A percentile compares a stretch with the other conserved stretches of the same genome.
phyloP scores from a whole-genome alignment of 1,284 basidiomycete species.

The Cystobasidiaceae sp. region DNA sequence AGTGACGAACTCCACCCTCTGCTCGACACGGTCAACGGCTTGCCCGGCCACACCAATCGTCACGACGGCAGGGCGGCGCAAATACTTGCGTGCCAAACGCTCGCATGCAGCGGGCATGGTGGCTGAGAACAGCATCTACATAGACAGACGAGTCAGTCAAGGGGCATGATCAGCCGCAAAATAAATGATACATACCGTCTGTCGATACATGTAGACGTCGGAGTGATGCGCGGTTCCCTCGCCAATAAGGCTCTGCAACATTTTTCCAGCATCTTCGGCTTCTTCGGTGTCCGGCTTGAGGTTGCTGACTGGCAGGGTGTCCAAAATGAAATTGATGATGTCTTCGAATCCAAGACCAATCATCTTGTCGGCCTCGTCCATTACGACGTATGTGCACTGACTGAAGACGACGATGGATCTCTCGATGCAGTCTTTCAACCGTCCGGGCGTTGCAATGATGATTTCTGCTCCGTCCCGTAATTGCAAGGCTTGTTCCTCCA shows the following conservation, averaged over 20 bases:
- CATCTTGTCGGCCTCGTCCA: slow-evolving; percentile 99
- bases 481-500: slow-evolving; percentile 96
- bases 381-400: slow-evolving; percentile 95
- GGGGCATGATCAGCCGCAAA: not conserved
- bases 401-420: slow-evolving; percentile 88
- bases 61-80: slow-evolving; percentile 86
- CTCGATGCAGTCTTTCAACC: slow-evolving; percentile 95
- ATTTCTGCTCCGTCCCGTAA: slow-evolving; percentile 94
- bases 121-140: slow-evolving; percentile 71
- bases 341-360: slow-evolving; percentile 94
- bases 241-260: slow-evolving; percentile 39
- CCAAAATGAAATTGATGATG: slow-evolving; percentile 90
- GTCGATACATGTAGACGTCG: slow-evolving; percentile 41
- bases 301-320: slow-evolving; percentile 77
- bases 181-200: slow-evolving; percentile 38
- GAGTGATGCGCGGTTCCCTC: slow-evolving; percentile 41
- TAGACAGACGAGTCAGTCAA: not conserved
- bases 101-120: slow-evolving; percentile 98
- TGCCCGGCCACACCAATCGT: slow-evolving; percentile 96
- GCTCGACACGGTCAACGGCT: slow-evolving; percentile 96
- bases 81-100: slow-evolving; percentile 85
- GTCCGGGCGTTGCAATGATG: slow-evolving; percentile 95
- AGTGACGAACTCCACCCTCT: slow-evolving; percentile 85
- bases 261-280: slow-evolving; percentile 44
- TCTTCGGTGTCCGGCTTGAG: slow-evolving; percentile 66